phyloP scores from a whole-genome alignment of 2,329 filamentous ascomycete genomes.

The Zalaria obscura region DNA sequence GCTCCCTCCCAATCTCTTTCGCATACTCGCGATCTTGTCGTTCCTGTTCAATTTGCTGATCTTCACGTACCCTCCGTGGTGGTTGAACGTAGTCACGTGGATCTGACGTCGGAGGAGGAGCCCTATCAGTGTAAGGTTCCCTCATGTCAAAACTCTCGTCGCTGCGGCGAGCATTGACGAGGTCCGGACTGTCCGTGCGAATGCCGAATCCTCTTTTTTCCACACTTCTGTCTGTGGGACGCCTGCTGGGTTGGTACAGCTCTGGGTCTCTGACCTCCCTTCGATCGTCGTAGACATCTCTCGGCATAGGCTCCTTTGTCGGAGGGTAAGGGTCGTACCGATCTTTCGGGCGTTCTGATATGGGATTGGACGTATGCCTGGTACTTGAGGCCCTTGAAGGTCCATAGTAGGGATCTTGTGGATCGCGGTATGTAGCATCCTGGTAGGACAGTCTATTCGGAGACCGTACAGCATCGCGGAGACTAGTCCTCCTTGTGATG shows the following conservation, averaged over 20 bases:
- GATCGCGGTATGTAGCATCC: constrained; percentile 5
- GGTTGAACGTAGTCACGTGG: constrained; percentile 2
- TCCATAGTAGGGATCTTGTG: constrained; percentile 23
- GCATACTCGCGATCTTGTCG: constrained; percentile 13
- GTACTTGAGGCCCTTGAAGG: constrained; percentile 23
- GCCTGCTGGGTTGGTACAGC: constrained; percentile 4
- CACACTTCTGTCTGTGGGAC: constrained; percentile 28
- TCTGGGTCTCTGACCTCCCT: constrained; percentile 23
- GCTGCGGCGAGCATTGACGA: constrained; percentile 14
- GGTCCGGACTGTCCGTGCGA: constrained; percentile 15
- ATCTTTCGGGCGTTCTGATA: constrained; percentile 33
- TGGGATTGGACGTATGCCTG: constrained; percentile 28
- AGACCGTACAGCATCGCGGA: constrained; percentile 30
- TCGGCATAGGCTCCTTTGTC: neutral
- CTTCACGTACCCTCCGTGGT: neutral
- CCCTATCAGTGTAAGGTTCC: constrained; percentile 11
- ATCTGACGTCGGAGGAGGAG: constrained; percentile 3
- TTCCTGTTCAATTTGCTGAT: constrained; percentile 6
- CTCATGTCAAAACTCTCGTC: constrained; percentile 27
- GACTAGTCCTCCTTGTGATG: constrained; percentile 16
- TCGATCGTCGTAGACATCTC: constrained; percentile 29
- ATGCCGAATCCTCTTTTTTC: constrained; percentile 34
- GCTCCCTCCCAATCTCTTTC: constrained; percentile 13
- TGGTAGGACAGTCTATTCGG: constrained; percentile 19
- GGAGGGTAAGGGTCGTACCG: constrained; percentile 24